Evolutionary conservation across 2,329 filamentous ascomycete genomes (phyloP), one percentile per base, ranked within the genome.

Genomic region (Fusarium ambrosium): DNA sequence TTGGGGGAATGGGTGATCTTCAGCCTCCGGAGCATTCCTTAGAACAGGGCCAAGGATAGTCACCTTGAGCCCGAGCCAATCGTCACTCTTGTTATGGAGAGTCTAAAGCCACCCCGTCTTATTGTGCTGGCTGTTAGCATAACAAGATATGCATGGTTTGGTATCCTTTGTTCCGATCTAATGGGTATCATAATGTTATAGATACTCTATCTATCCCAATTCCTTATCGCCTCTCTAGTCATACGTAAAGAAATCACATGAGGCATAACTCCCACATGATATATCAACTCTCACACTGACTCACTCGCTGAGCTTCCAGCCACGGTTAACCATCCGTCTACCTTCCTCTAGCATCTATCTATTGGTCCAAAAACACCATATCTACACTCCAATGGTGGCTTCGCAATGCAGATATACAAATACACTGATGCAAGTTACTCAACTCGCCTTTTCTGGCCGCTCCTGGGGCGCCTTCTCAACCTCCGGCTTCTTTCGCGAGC

Each of bases 401-500:
- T 24, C 29, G 29, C 22, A 55, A 66, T 22, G 43, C 56, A 62
- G 20, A 20, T 36, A 61, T 45, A 53, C 22, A 67, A n/a, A 32
- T 41, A 64, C 10, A 60, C 10, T 20, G n/a, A 29, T 27, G 24
- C 10, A 27, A 48, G 24, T 13, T 62, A 18, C 39, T 73, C 43
- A 79, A 53, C 62, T 79, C 18, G 74, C 55, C 69, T 79, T 78
- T 16, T 63, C 65, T 68, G 53, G 69, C 43, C 58, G 45, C 32
- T 45, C 53, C 61, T 48, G 59, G 11, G 41, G 51, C 32, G 61
- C 41, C 8, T 64, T 77, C 22, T 70, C 63, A 41, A 64, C 70
- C 10, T 71, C 58, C 6, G 58, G 53, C 65, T 76, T 80, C 59
- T 76, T 73, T 64, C 75, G 79, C 48, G 87, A 86, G 74, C 97